A percentile compares a stretch with the other conserved stretches of the same genome.
Evolutionary conservation across 164 flowering plant genomes (phyloP).

Genomic region (Magnolia sinica): DNA sequence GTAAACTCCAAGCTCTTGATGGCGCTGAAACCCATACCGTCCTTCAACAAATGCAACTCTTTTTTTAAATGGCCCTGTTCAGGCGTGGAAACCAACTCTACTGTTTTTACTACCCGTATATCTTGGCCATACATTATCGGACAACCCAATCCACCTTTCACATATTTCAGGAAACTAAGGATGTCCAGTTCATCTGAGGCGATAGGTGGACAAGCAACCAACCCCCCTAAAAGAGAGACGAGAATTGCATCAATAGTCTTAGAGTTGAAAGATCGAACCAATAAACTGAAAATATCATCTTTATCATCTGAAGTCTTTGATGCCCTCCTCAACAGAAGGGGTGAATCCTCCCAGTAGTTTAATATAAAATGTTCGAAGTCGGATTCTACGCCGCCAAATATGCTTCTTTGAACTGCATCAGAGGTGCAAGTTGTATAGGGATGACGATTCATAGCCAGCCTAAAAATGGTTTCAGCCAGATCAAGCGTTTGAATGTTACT

Average conservation of each 20-base stretch:
- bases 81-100: not conserved
- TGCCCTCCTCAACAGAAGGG: slow-evolving; percentile 31
- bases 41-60: slow-evolving; percentile 52
- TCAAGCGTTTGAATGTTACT: slow-evolving; percentile 28
- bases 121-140: slow-evolving; percentile 64
- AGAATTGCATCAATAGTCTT: slow-evolving; percentile 29
- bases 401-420: slow-evolving; percentile 26
- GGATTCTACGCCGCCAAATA: slow-evolving; percentile 35
- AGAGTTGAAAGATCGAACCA: slow-evolving; percentile 22
- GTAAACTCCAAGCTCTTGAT: not conserved
- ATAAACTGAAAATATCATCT: slow-evolving; percentile 31
- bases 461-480: slow-evolving; percentile 63
- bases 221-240: slow-evolving; percentile 35
- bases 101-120: slow-evolving; percentile 55
- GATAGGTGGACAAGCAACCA: slow-evolving; percentile 66
- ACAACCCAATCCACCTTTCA: slow-evolving; percentile 42
- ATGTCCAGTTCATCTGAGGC: slow-evolving; percentile 65
- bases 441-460: slow-evolving; percentile 44
- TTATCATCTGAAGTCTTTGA: slow-evolving; percentile 17
- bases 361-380: slow-evolving; percentile 42
- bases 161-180: slow-evolving; percentile 46
- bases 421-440: slow-evolving; percentile 11
- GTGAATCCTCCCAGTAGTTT: slow-evolving; percentile 57
- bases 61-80: slow-evolving; percentile 13
- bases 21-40: slow-evolving; percentile 12